These are phyloP conservation scores for Exophiala lecanii-corni DNA, from an alignment of 2,329 filamentous ascomycete species.

Conservation along the genomic window DNA sequence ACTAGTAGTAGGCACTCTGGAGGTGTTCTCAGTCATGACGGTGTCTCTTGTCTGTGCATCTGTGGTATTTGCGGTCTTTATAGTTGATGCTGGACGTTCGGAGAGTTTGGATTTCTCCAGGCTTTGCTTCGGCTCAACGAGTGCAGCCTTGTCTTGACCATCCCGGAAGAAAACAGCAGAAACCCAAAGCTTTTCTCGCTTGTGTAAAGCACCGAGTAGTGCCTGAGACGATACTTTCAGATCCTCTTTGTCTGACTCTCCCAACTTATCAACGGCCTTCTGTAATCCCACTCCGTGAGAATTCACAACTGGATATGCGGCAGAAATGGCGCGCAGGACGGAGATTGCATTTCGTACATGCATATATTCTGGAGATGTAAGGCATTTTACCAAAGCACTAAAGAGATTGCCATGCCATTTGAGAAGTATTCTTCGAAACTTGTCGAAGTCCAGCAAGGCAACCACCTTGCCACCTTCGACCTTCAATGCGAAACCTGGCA, in stretches of 20 bases:
- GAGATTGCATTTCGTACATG: slow-evolving; percentile 95
- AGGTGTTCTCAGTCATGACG: slow-evolving; percentile 36
- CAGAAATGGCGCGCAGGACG: slow-evolving; percentile 73
- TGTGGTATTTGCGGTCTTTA: slow-evolving; percentile 23
- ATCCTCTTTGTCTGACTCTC: slow-evolving; percentile 44
- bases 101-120: slow-evolving; percentile 2
- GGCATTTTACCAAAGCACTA: slow-evolving; percentile 72
- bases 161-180: slow-evolving; percentile 43
- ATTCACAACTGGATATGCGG: slow-evolving; percentile 82
- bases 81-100: slow-evolving; percentile 22
- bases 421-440: slow-evolving; percentile 79
- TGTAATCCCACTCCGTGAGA: slow-evolving; percentile 65
- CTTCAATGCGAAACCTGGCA: slow-evolving; percentile 73
- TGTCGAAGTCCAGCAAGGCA: slow-evolving; percentile 72
- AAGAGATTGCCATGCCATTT: slow-evolving; percentile 86
- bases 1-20: slow-evolving; percentile 15
- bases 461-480: slow-evolving; percentile 69
- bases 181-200: slow-evolving; percentile 47
- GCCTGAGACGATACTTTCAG: slow-evolving; percentile 48
- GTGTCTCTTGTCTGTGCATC: slow-evolving; percentile 45
- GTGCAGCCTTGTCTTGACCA: slow-evolving; percentile 15
- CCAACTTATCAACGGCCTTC: slow-evolving; percentile 39
- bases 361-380: slow-evolving; percentile 87
- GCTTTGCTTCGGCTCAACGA: slow-evolving; percentile 12
- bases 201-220: slow-evolving; percentile 45